A percentile compares a stretch with the other conserved stretches of the same genome.
Evolutionary conservation across 305 asterid genomes (phyloP).

Genomic region (Fraxinus floribunda): DNA sequence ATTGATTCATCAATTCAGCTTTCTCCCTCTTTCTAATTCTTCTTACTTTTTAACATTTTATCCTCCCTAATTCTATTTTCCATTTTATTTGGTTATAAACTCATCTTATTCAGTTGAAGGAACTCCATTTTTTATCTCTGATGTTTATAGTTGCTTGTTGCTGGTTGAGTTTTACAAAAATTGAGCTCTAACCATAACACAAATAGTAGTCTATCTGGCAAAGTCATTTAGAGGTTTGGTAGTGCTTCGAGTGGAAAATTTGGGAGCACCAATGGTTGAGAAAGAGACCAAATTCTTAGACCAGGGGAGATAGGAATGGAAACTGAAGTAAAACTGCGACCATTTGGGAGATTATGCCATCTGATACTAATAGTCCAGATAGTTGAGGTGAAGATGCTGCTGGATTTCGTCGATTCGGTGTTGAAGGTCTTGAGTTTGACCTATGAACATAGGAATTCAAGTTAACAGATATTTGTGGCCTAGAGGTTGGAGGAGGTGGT

Average conservation of each 20-base stretch:
- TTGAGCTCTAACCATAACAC: too few relatives aligned
- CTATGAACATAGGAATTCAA: slow-evolving; percentile 49
- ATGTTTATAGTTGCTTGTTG: too few relatives aligned
- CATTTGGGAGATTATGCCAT: slow-evolving; percentile 51
- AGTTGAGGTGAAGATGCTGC: slow-evolving; percentile 56
- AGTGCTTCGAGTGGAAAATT: slow-evolving; percentile 89
- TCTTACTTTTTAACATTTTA: too few relatives aligned
- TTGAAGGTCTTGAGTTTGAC: slow-evolving; percentile 79
- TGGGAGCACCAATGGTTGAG: slow-evolving; percentile 62
- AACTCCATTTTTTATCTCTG: too few relatives aligned
- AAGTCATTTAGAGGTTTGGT: slow-evolving; percentile 79
- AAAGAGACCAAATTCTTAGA: slow-evolving; percentile 59
- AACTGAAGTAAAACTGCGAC: slow-evolving; percentile 47
- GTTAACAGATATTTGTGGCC: slow-evolving; percentile 64
- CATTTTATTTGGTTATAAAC: too few relatives aligned
- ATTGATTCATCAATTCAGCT: too few relatives aligned
- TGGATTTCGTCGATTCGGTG: slow-evolving; percentile 75
- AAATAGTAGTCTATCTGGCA: slow-evolving; percentile 72
- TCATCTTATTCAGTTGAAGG: too few relatives aligned
- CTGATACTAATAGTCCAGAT: slow-evolving; percentile 55
- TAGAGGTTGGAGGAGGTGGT: slow-evolving; percentile 93
- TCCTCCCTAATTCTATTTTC: too few relatives aligned
- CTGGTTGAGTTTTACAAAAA: too few relatives aligned
- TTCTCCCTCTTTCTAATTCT: too few relatives aligned
- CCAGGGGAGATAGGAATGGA: slow-evolving; percentile 95